phyloP scores from a whole-genome alignment of 805 yeast species.

The Pichia cephalocereana region DNA sequence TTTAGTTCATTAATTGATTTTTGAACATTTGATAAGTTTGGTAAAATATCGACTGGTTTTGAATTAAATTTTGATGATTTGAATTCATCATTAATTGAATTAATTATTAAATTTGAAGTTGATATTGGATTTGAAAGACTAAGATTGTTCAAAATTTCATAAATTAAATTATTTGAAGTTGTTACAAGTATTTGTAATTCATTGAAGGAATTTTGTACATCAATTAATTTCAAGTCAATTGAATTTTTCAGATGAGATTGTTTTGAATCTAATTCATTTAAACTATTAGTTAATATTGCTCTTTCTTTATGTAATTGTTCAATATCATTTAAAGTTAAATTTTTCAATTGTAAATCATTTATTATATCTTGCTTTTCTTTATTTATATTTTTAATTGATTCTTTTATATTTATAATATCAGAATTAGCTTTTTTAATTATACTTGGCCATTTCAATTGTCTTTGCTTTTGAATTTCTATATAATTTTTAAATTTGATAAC shows the following conservation, averaged over 20 bases:
- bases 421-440: slow-evolving; percentile 46
- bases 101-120: slow-evolving; percentile 15
- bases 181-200: slow-evolving; percentile 43
- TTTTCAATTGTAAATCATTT: slow-evolving; percentile 39
- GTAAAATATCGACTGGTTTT: slow-evolving; percentile 35
- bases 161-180: slow-evolving; percentile 47
- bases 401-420: slow-evolving; percentile 41
- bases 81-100: slow-evolving; percentile 19
- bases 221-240: slow-evolving; percentile 37
- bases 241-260: slow-evolving; percentile 36
- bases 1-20: slow-evolving; percentile 24
- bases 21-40: slow-evolving; percentile 22
- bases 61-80: slow-evolving; percentile 38
- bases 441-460: slow-evolving; percentile 55
- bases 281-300: slow-evolving; percentile 43
- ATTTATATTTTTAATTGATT: slow-evolving; percentile 31
- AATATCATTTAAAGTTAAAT: slow-evolving; percentile 53
- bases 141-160: slow-evolving; percentile 33
- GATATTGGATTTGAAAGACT: slow-evolving; percentile 12
- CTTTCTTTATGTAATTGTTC: slow-evolving; percentile 56
- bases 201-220: slow-evolving; percentile 40
- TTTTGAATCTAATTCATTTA: slow-evolving; percentile 36
- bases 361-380: slow-evolving; percentile 32
- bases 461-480: slow-evolving; percentile 54
- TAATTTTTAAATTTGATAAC: slow-evolving; percentile 62